Evolutionary conservation across 1,284 basidiomycete genomes (phyloP).

Genomic region (Boletus semigastroideus): DNA sequence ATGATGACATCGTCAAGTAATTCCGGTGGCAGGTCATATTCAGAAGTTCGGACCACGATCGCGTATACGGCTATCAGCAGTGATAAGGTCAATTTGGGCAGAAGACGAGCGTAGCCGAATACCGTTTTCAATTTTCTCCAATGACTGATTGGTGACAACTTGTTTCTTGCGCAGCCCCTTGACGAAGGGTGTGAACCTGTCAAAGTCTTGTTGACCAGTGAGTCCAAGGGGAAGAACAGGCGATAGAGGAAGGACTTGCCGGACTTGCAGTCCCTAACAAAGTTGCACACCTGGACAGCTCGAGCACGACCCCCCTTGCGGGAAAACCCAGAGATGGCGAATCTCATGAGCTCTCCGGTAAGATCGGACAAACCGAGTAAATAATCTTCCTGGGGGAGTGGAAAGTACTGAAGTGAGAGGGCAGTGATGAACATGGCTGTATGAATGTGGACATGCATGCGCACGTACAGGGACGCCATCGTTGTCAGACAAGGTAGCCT

Average conservation of each 20-base stretch:
- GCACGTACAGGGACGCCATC: conserved; percentile 58
- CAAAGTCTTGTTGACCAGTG: conserved; percentile 58
- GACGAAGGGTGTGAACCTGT: conserved; percentile 66
- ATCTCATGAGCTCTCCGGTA: conserved; percentile 97
- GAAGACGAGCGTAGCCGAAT: not conserved
- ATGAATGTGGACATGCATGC: not conserved
- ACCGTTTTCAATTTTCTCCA: conserved; percentile 96
- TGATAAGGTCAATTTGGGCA: conserved; percentile 2
- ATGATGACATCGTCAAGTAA: conserved; percentile 66
- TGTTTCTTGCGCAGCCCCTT: conserved; percentile 87
- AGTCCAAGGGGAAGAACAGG: not conserved
- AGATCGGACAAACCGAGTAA: conserved; percentile 91
- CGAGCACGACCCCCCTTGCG: conserved; percentile 69
- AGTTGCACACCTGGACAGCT: conserved; percentile 70
- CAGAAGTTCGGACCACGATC: conserved; percentile 65
- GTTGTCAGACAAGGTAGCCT: conserved; percentile 58
- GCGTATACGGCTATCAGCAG: conserved; percentile 60
- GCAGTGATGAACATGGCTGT: conserved; percentile 3
- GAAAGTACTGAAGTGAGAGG: conserved; percentile 54
- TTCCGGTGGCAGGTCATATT: conserved; percentile 66
- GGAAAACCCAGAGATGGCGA: conserved; percentile 78
- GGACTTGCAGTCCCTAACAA: conserved; percentile 79
- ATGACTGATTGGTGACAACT: conserved; percentile 76
- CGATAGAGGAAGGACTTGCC: conserved; percentile 44
- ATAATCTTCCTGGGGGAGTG: conserved; percentile 78